Evolutionary conservation across 2,329 filamentous ascomycete species (phyloP).

Genomic region (Trematosphaeria pertusa): DNA sequence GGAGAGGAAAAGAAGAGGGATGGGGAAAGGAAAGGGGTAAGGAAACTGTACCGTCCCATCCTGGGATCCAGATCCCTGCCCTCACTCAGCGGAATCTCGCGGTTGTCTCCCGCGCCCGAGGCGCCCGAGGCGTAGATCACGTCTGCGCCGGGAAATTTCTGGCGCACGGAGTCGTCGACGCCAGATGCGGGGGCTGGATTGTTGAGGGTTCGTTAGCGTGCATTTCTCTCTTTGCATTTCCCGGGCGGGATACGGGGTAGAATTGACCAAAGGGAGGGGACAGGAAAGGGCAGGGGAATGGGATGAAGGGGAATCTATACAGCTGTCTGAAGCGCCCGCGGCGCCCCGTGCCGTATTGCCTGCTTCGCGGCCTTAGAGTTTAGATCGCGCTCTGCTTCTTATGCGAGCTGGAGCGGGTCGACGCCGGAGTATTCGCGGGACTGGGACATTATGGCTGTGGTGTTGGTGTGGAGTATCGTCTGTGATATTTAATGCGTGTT

Average conservation of each 20-base stretch:
- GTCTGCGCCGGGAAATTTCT: conserved; percentile 54
- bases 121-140: conserved; percentile 54
- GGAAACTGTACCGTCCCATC: conserved; percentile 50
- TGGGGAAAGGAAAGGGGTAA: neutral
- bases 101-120: conserved; percentile 54
- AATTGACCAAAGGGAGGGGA: neutral
- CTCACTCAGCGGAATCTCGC: conserved; percentile 55
- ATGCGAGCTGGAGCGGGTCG: conserved; percentile 53
- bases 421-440: conserved; percentile 45
- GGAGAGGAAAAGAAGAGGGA: neutral
- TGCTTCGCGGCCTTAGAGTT: conserved; percentile 52
- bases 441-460: conserved; percentile 49
- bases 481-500: too few species aligned
- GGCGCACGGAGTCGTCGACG: conserved; percentile 50
- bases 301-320: conserved; percentile 34
- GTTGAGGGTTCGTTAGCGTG: neutral
- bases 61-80: conserved; percentile 52
- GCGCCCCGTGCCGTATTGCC: conserved; percentile 31
- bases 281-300: neutral
- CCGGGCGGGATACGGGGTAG: too few species aligned
- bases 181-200: conserved; percentile 54
- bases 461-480: too few species aligned
- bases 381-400: conserved; percentile 58
- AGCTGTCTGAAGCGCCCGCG: conserved; percentile 41
- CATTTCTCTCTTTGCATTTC: neutral